These are phyloP conservation scores for Erythrobasidium yunnanense DNA, from an alignment of 768 basidiomycete species.

Conservation along the genomic window DNA sequence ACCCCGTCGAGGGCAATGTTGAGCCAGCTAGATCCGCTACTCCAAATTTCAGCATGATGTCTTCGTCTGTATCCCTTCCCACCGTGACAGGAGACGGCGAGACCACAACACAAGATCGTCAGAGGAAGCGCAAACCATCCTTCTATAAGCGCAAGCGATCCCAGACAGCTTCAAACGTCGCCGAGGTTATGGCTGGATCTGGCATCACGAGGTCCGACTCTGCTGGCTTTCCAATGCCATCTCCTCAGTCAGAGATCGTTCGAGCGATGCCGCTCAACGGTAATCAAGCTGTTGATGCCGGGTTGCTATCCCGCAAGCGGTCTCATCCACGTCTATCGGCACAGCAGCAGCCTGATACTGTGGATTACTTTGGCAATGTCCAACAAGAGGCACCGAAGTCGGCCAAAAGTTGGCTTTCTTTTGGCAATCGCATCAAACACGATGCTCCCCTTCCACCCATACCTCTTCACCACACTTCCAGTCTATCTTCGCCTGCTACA, in stretches of 20 bases:
- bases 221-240: conserved; percentile 15
- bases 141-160: conserved; percentile 21
- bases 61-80: background rate
- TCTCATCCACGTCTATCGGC: background rate
- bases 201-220: background rate
- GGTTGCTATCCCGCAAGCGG: background rate
- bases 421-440: background rate
- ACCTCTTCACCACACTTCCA: background rate
- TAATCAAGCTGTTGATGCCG: too few relatives aligned
- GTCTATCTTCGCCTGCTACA: background rate
- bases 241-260: conserved; percentile 9
- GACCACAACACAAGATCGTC: background rate
- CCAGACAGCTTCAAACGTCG: background rate
- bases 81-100: background rate
- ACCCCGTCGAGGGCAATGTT: background rate
- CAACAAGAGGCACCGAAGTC: background rate
- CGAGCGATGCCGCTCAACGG: conserved; percentile 4
- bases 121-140: conserved; percentile 1
- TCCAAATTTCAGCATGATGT: too few relatives aligned
- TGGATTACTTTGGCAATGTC: background rate
- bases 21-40: too few relatives aligned
- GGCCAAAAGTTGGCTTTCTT: background rate
- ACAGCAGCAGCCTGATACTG: background rate
- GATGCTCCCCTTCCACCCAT: background rate
- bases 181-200: background rate